Base-by-base conservation (phyloP, 2,329 filamentous ascomycete genomes). In the Tolypocladium pustulatum region DNA sequence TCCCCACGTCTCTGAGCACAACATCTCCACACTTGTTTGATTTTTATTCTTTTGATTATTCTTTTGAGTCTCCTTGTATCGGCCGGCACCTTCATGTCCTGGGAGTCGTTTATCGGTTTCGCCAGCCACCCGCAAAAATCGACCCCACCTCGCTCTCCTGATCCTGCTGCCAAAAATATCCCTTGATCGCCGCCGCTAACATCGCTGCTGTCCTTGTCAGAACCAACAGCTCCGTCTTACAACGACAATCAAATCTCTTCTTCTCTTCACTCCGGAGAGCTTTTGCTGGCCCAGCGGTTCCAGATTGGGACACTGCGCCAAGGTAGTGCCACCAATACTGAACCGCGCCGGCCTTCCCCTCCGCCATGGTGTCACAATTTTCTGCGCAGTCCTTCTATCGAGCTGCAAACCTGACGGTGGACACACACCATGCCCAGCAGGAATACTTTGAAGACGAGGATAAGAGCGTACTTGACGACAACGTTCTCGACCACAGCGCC, bases 401-500 rank as follows among this genome's bases (percentile, higher is more conserved):
- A 70, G 70, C 75, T 67, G 72, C 75, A 62, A 74, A 76, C 64
- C 69, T 83, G 68, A 76, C 76, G 56, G 77, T 83, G 70, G 80
- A 84, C 70, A 81, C 81, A 61, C 74, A 69, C 58, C 75, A 80
- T 65, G 73, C 76, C 57, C 78, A 80, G 49, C 62, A 62, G 63
- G 83, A 83, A 69, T 69, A 78, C 74, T 84, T 83, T 67, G 82
- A 85, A 60, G 82, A 85, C 62, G 82, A 85, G 64, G 81, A 85
- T 70, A 76, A 76, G 64, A 79, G 76, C 72, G 80, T 83, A 66
- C 73, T 86, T 64, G 83, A 86, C 75, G 83, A 86, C 59, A 77
- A 75, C 71, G 80, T 84, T 67, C 75, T 86, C 63, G 83, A 86
- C 65, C 79, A 81, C 69, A 80, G 73, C 70, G 77, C 75, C 56